Percentiles rank a stretch among this genome's conserved stretches.
These are phyloP conservation scores for Phycomyces nitens DNA, from an alignment of 192 early-diverging fungal genomes.

Conservation along the genomic window DNA sequence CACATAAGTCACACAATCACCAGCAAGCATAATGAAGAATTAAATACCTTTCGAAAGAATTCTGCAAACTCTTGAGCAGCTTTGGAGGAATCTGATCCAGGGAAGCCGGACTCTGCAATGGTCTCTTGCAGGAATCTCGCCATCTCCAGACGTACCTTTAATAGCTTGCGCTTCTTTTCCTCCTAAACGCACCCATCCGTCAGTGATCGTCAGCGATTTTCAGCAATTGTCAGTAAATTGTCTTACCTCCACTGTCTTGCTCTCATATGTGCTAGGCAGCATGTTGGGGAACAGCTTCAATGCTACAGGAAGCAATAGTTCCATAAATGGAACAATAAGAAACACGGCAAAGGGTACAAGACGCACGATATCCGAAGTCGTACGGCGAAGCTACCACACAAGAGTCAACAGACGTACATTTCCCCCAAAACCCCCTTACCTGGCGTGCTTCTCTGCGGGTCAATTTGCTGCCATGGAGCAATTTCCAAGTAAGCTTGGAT, in stretches of 20 bases:
- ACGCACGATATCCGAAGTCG: constrained; percentile 79
- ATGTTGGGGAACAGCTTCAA: constrained; percentile 92
- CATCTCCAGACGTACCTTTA: constrained; percentile 89
- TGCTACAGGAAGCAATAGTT: constrained; percentile 83
- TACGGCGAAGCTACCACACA: constrained; percentile 80
- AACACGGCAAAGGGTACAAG: constrained; percentile 88
- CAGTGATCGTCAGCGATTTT: no score
- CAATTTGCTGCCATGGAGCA: constrained; percentile 67
- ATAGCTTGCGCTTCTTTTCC: constrained; percentile 88
- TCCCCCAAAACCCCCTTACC: no score
- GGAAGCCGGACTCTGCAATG: constrained; percentile 72
- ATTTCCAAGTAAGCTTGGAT: constrained; percentile 62
- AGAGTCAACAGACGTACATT: neutral
- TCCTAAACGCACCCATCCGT: constrained; percentile 45
- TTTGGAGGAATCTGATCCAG: constrained; percentile 35
- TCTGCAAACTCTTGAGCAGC: constrained; percentile 65
- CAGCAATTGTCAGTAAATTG: no score
- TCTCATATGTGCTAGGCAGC: constrained; percentile 91
- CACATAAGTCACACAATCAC: no score
- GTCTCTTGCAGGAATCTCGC: constrained; percentile 92
- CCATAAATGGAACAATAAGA: constrained; percentile 88
- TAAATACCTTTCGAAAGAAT: constrained; percentile 64
- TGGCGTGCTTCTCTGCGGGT: constrained; percentile 80
- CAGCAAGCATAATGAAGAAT: no score
- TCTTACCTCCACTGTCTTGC: constrained; percentile 68